Conservation (phyloP, 225 moss, liverwort and hornwort species). For the Bryum argenteum region DNA sequence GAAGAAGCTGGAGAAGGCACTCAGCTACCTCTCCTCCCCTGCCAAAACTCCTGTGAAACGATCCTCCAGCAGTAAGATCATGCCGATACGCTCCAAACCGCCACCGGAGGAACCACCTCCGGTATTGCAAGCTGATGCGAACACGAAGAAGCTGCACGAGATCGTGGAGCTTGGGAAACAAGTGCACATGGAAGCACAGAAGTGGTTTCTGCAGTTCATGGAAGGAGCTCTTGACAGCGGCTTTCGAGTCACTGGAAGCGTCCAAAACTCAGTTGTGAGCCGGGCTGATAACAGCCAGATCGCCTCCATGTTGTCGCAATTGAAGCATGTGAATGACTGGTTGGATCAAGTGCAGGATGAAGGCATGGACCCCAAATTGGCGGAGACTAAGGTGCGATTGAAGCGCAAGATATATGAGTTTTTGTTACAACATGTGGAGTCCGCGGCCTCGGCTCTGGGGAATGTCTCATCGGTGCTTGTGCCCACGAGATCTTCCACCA, state of each 20-base stretch:
- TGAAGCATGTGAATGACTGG: slow-evolving; percentile 73
- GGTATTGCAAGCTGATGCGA: slow-evolving; percentile 6
- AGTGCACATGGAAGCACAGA: slow-evolving; percentile 51
- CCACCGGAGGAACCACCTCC: slow-evolving; percentile 19
- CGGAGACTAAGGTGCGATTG: slow-evolving; percentile 49
- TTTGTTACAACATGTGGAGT: slow-evolving; percentile 67
- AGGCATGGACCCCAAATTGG: slow-evolving; percentile 22
- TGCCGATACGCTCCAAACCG: slow-evolving; percentile 26
- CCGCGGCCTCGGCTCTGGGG: slow-evolving; percentile 67
- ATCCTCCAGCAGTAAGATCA: slow-evolving; percentile 42
- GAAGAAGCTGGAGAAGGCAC: slow-evolving; percentile 42
- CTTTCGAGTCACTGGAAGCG: slow-evolving; percentile 29
- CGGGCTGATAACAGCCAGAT: slow-evolving; percentile 58
- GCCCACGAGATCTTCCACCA: slow-evolving; percentile 31
- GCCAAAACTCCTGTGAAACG: slow-evolving; percentile 46
- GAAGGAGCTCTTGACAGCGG: slow-evolving; percentile 55
- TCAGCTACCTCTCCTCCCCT: slow-evolving; percentile 47
- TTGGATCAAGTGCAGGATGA: slow-evolving; percentile 58
- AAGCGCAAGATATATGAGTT: slow-evolving; percentile 69
- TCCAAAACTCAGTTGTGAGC: slow-evolving; percentile 40
- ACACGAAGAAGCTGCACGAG: slow-evolving; percentile 39
- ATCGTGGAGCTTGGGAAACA: slow-evolving; percentile 48
- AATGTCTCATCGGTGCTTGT: slow-evolving; percentile 62
- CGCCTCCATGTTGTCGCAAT: slow-evolving; percentile 63
- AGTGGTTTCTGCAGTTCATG: slow-evolving; percentile 65